These are phyloP conservation scores for Penicillium olsonii DNA, from an alignment of 2,329 filamentous ascomycete species.

Conservation along the genomic window DNA sequence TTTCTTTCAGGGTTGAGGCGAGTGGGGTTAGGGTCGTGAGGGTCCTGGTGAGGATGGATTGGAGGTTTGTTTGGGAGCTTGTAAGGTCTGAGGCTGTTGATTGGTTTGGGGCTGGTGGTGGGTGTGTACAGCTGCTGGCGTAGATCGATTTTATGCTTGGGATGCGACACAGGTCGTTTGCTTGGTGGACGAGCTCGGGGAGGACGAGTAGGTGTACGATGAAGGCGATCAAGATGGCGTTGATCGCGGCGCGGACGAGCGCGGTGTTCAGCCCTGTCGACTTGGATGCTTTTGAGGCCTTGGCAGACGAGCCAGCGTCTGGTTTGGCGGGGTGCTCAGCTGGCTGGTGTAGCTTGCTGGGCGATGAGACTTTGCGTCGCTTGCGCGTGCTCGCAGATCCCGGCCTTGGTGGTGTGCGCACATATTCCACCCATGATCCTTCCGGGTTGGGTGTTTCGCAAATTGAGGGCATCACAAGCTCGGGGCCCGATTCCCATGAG, in stretches of 20 bases:
- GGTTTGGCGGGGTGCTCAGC: not conserved
- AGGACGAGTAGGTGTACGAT: slow-evolving; percentile 38
- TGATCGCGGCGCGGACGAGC: slow-evolving; percentile 23
- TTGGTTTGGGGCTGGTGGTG: slow-evolving; percentile 9
- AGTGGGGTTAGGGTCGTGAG: slow-evolving; percentile 31
- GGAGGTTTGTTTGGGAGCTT: slow-evolving; percentile 27
- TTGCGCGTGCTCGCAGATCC: slow-evolving; percentile 21
- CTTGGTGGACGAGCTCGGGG: slow-evolving; percentile 38
- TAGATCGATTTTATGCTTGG: slow-evolving; percentile 28
- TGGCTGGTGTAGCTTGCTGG: slow-evolving; percentile 5
- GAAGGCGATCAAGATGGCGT: slow-evolving; percentile 28
- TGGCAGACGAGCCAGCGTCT: slow-evolving; percentile 11
- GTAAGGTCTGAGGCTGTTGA: slow-evolving; percentile 13
- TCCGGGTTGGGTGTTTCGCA: slow-evolving; percentile 36
- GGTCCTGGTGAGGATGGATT: slow-evolving; percentile 32
- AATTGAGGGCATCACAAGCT: slow-evolving; percentile 45
- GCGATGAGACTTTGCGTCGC: slow-evolving; percentile 21
- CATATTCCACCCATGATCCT: slow-evolving; percentile 34
- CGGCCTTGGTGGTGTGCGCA: slow-evolving; percentile 20
- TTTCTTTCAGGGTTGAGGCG: slow-evolving; percentile 30
- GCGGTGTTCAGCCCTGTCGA: not conserved
- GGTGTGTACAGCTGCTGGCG: slow-evolving; percentile 29
- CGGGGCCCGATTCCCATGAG: slow-evolving; percentile 37
- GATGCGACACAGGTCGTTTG: slow-evolving; percentile 30
- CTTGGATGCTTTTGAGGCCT: slow-evolving; percentile 2